These are phyloP conservation scores for Colletotrichum neosansevieriae DNA, from an alignment of 2,329 filamentous ascomycete species.

Conservation along the genomic window DNA sequence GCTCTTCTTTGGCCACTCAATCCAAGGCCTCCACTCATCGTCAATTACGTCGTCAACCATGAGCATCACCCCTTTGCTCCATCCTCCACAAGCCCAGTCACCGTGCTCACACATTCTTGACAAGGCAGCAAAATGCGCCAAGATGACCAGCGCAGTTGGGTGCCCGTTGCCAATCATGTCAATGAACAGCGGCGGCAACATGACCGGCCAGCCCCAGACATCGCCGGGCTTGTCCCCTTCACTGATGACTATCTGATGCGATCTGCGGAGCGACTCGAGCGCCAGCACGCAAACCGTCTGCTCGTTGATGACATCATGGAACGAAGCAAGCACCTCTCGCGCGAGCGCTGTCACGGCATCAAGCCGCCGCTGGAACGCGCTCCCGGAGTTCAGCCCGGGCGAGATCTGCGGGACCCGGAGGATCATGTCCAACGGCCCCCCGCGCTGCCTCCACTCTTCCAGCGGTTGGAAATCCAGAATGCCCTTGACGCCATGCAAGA, in stretches of 20 bases:
- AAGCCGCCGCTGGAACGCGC: slow-evolving; percentile 31
- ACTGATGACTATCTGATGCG: slow-evolving; percentile 14
- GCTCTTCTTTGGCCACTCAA: slow-evolving; percentile 41
- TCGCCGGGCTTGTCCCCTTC: slow-evolving; percentile 8
- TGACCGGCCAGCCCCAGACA: slow-evolving; percentile 39
- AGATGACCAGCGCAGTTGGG: slow-evolving; percentile 40
- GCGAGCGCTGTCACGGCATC: slow-evolving; percentile 36
- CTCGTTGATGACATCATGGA: slow-evolving; percentile 29
- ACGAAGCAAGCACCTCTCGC: slow-evolving; percentile 28
- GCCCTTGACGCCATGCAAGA: slow-evolving; percentile 48
- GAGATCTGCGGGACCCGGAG: slow-evolving; percentile 9
- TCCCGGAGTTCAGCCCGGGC: background rate
- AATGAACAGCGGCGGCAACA: slow-evolving; percentile 39
- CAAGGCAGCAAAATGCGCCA: slow-evolving; percentile 42
- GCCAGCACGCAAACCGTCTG: slow-evolving; percentile 38
- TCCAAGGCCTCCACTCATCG: slow-evolving; percentile 35
- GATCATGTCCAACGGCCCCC: slow-evolving; percentile 39
- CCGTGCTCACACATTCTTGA: slow-evolving; percentile 4
- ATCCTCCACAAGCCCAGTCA: slow-evolving; percentile 39
- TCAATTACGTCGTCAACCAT: slow-evolving; percentile 37
- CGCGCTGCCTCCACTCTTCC: slow-evolving; percentile 42
- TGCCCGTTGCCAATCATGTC: slow-evolving; percentile 39
- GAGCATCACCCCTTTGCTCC: slow-evolving; percentile 37
- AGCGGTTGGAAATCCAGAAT: slow-evolving; percentile 46
- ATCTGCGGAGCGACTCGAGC: slow-evolving; percentile 36